These are phyloP conservation scores for Lophiostoma macrostomum DNA, from an alignment of 495 filamentous ascomycete genomes.

Conservation along the genomic window DNA sequence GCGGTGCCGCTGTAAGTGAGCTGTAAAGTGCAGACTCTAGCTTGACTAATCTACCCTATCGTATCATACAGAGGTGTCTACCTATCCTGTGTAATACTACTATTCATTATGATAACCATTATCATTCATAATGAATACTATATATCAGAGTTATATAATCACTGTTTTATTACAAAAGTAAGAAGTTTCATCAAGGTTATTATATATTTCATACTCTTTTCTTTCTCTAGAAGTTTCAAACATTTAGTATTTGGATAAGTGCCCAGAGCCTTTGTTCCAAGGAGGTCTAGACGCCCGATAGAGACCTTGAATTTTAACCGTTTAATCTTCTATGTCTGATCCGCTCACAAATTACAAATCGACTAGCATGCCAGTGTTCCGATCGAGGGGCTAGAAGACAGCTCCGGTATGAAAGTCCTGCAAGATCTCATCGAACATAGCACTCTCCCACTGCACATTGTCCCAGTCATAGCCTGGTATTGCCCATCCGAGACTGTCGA, in stretches of 20 bases:
- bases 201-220: too few species aligned
- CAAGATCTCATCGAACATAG: slow-evolving; percentile 16
- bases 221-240: too few species aligned
- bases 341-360: slow-evolving; percentile 9
- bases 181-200: too few species aligned
- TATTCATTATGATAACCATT: too few species aligned
- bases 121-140: too few species aligned
- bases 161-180: too few species aligned
- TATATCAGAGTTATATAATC: too few species aligned
- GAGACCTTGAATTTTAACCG: slow-evolving; percentile 7
- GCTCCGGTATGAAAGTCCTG: slow-evolving; percentile 15
- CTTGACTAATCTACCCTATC: too few species aligned
- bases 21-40: too few species aligned
- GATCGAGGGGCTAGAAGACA: slow-evolving; percentile 13
- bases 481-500: slow-evolving; percentile 13
- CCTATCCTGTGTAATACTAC: too few species aligned
- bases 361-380: slow-evolving; percentile 10
- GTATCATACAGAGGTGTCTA: too few species aligned
- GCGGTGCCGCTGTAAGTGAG: slow-evolving; percentile 60
- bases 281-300: slow-evolving; percentile 7
- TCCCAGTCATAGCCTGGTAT: slow-evolving; percentile 15
- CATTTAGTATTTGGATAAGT: slow-evolving; percentile 5
- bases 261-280: slow-evolving; percentile 3
- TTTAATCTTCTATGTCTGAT: slow-evolving; percentile 10
- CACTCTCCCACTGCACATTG: slow-evolving; percentile 16